Conservation (phyloP, 164 flowering plant species). For the Santalum album region DNA sequence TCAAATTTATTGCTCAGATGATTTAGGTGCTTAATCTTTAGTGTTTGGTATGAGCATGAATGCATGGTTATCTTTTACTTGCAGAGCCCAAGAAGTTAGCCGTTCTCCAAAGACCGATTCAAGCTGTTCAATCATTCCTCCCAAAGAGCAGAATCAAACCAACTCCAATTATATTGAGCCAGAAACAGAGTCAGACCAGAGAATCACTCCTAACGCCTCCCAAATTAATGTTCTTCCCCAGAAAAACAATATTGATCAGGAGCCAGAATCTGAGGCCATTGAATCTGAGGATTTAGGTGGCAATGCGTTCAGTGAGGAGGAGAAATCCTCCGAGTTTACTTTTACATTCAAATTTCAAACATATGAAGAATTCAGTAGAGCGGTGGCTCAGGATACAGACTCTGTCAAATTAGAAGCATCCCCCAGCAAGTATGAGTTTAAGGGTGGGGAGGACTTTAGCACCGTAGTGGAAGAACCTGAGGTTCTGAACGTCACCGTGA, state of each 20-base stretch:
- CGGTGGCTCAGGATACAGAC: slow-evolving; percentile 8
- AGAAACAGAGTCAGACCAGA: slow-evolving; percentile 4
- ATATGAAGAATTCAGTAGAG: slow-evolving; percentile 31
- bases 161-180: slow-evolving; percentile 3
- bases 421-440: slow-evolving; percentile 22
- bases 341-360: slow-evolving; percentile 50
- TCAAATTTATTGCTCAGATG: background rate
- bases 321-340: slow-evolving; percentile 28
- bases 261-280: slow-evolving; percentile 8
- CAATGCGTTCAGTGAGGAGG: slow-evolving; percentile 28
- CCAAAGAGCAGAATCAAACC: slow-evolving; percentile 4
- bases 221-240: too few relatives aligned
- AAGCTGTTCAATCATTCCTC: background rate
- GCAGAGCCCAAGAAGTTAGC: slow-evolving; percentile 1
- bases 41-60: too few relatives aligned
- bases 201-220: too few relatives aligned
- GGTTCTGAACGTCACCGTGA: slow-evolving; percentile 18
- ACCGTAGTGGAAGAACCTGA: slow-evolving; percentile 30
- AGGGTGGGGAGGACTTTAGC: slow-evolving; percentile 20
- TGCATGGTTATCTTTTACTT: background rate
- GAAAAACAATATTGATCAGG: background rate
- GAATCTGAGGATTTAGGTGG: slow-evolving; percentile 11
- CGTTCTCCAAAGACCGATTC: slow-evolving; percentile 1
- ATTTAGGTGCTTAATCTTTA: too few relatives aligned
- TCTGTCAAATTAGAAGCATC: background rate